Base-by-base conservation (phyloP, 2,329 filamentous ascomycete genomes). In the Talaromyces sp. region DNA sequence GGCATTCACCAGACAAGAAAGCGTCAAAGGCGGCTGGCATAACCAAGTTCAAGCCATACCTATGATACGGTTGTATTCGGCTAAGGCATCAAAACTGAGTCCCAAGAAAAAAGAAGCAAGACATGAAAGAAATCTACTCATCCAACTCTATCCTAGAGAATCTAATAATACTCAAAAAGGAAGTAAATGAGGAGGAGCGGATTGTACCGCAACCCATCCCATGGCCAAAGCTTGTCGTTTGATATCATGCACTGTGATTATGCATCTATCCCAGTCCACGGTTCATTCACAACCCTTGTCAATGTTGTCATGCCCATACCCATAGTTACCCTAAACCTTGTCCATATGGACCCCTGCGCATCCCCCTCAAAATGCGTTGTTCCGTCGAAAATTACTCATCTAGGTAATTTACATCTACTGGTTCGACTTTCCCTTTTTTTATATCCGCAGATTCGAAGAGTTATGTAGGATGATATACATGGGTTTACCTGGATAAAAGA, bases 351-450 rank as follows among this genome's bases (percentile, higher is more conserved):
- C 27, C 27, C 27, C 27, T n/a, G 40, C 11, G 11, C 19, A 11
- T n/a, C n/a, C n/a, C n/a, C n/a, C 25, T 6, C 5, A 5, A 27
- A 19, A 34, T 19, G 27, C 51, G 10, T 54, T 10, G n/a, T 19
- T 54, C 51, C 51, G 51, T 29, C 51, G n/a, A 47, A 47, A 22
- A 54, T 34, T 54, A 54, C 29, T 27, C n/a, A n/a, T n/a, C n/a
- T n/a, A n/a, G n/a, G n/a, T n/a, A n/a, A n/a, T n/a, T n/a, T n/a
- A n/a, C n/a, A n/a, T n/a, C n/a, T n/a, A n/a, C n/a, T n/a, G n/a
- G n/a, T n/a, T n/a, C n/a, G n/a, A n/a, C n/a, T 45, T 45, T 45
- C 4, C 3, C n/a, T 45, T 34, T 54, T 13, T 36, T 4, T 36
- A 11, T 56, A 19, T 4, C n/a, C 27, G 19, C 10, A 31, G 31